phyloP scores from a whole-genome alignment of 2,329 filamentous ascomycete species.

The Neonectria hederae region DNA sequence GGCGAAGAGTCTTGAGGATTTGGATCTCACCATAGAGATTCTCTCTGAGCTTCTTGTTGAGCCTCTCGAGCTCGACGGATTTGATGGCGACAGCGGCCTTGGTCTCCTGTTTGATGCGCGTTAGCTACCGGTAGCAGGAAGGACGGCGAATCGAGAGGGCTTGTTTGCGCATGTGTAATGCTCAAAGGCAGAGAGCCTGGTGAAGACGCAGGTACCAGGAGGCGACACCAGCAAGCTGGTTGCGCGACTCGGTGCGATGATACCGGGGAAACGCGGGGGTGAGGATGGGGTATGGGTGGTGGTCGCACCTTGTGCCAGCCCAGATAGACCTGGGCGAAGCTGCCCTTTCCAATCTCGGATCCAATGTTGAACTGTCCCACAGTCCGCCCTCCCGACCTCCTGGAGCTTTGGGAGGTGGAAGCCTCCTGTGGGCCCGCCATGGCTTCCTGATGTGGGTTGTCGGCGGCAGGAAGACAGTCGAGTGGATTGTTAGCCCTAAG shows the following conservation, averaged over 20 bases:
- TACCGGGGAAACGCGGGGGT: conserved; percentile 19
- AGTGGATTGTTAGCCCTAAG: conserved; percentile 47
- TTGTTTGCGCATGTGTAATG: conserved; percentile 5
- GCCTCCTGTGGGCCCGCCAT: conserved; percentile 53
- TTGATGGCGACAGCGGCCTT: conserved; percentile 93
- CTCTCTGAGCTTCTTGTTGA: conserved; percentile 96
- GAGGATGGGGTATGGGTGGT: conserved; percentile 8
- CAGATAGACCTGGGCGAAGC: conserved; percentile 95
- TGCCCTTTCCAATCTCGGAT: conserved; percentile 94
- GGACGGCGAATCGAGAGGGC: neutral
- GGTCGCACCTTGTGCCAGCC: conserved; percentile 78
- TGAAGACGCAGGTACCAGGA: conserved; percentile 4
- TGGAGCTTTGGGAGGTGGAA: conserved; percentile 48
- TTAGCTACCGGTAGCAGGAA: conserved; percentile 20
- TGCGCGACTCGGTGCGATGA: conserved; percentile 21
- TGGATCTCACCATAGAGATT: conserved; percentile 96
- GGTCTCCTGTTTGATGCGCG: conserved; percentile 66
- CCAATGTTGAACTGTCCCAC: conserved; percentile 84
- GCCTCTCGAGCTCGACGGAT: conserved; percentile 87
- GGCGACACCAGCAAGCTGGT: conserved; percentile 17
- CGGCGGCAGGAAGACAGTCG: conserved; percentile 46
- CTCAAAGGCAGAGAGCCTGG: neutral
- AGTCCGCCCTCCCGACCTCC: conserved; percentile 46
- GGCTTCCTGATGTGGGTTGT: conserved; percentile 47
- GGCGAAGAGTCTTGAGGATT: conserved; percentile 91